Evolutionary conservation across 768 basidiomycete genomes (phyloP), one percentile per base, ranked within the genome.

Genomic region (Boletales sp.): DNA sequence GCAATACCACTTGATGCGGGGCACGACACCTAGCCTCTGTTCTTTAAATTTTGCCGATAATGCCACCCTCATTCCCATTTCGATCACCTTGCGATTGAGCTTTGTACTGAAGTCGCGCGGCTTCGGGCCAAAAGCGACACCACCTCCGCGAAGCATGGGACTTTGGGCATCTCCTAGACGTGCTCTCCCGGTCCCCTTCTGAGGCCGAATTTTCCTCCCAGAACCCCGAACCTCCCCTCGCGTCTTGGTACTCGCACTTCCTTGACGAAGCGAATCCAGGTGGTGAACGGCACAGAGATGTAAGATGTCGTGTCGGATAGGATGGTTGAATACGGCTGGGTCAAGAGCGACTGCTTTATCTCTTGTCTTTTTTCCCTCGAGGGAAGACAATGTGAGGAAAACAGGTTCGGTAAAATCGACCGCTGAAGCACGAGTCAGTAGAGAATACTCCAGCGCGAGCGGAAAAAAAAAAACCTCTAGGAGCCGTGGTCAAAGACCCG

Each of bases 41-140:
- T 91, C 86, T 59, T 79, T 79, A 63, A 95, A 73, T 67, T 93
- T 92, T 38, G 82, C 78, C 57, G 90, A 92, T 40, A 98, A 69
- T 3, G 91, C 94, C 44, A 94, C 86, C 18, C 90, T 81, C 82
- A 97, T 85, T 10, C 94, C 95, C 83, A 97, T 88, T 59, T 90
- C 76, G 37, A 92, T 79, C 57, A 96, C 88, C 70, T 97, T 97
- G 55, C 90, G 80, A n/a, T 90, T 89, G 34, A 99, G 79, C 56
- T 90, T 87, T 17, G 92, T 93, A 59, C 87, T 83, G 68, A 94
- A 97, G 66, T 96, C 90, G 43, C 93, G 81, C 3, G 93, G 90
- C 63, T 90, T 87, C 1, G 92, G 91, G 30, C 93, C 93, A 53
- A 93, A 94, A 7, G 91, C 91, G 36, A 88, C 81, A 58, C 95